A percentile compares a stretch with the other conserved stretches of the same genome.
Conservation (phyloP, 495 filamentous ascomycete genomes). For the Neurospora sp. region DNA sequence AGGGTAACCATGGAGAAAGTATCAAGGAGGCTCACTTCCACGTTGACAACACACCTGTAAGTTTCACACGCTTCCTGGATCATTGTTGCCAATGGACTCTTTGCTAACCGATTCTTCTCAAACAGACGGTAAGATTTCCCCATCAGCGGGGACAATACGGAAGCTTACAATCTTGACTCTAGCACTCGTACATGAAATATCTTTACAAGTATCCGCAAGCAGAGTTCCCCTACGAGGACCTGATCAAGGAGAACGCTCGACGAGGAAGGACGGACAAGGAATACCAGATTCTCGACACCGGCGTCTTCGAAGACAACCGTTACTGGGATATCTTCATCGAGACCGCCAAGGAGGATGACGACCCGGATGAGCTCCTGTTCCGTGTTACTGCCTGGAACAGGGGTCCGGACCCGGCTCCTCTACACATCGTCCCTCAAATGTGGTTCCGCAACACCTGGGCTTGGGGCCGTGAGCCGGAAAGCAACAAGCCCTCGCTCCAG, state of each 20-base stretch:
- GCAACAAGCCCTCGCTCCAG: conserved; percentile 67
- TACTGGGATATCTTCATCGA: conserved; percentile 99
- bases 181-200: conserved; percentile 99
- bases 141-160: neutral
- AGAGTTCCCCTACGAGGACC: conserved; percentile 81
- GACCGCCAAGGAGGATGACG: conserved; percentile 82
- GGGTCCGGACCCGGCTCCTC: conserved; percentile 75
- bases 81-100: neutral
- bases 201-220: conserved; percentile 95
- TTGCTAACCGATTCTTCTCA: conserved; percentile 12
- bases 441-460: conserved; percentile 98
- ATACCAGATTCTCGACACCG: conserved; percentile 87
- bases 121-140: conserved; percentile 31
- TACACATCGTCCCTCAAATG: conserved; percentile 90
- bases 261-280: conserved; percentile 67
- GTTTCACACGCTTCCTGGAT: conserved; percentile 4
- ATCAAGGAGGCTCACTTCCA: conserved; percentile 96
- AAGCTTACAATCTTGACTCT: conserved; percentile 14
- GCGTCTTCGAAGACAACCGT: conserved; percentile 78
- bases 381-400: conserved; percentile 94
- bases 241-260: conserved; percentile 71
- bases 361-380: conserved; percentile 85
- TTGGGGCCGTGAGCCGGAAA: conserved; percentile 65
- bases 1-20: conserved; percentile 94
- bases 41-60: conserved; percentile 78